Evolutionary conservation across 1,284 basidiomycete genomes (phyloP).

Genomic region (Lentinula novae-zelandiae): DNA sequence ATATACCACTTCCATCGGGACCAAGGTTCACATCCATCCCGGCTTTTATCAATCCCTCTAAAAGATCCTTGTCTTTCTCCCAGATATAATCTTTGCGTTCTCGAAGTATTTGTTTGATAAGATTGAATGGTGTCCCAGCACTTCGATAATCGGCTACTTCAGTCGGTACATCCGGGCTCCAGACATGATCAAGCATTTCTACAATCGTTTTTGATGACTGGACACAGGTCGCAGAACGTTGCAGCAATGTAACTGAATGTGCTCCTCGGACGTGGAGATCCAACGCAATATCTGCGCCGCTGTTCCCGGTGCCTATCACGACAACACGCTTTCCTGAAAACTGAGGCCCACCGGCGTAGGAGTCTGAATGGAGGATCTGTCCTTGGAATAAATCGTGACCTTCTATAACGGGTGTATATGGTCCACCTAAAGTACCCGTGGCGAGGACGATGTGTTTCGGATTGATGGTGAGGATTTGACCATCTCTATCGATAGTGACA

Average conservation of each 20-base stretch:
- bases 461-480: constrained; percentile 23
- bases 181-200: constrained; percentile 24
- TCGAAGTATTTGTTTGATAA: constrained; percentile 32
- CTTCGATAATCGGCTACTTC: constrained; percentile 44
- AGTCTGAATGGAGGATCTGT: constrained; percentile 25
- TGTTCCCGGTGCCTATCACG: constrained; percentile 38
- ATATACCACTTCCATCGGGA: constrained; percentile 25
- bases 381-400: constrained; percentile 29
- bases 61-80: constrained; percentile 28
- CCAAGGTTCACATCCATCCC: constrained; percentile 36
- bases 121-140: constrained; percentile 34
- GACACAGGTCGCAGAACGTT: constrained; percentile 35
- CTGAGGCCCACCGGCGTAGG: constrained; percentile 24
- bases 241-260: constrained; percentile 33
- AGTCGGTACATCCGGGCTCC: constrained; percentile 37
- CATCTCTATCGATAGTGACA: constrained; percentile 26
- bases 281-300: constrained; percentile 34
- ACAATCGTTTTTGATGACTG: constrained; percentile 27
- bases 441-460: constrained; percentile 36
- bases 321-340: constrained; percentile 33
- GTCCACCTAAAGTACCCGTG: constrained; percentile 31
- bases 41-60: constrained; percentile 30
- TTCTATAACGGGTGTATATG: constrained; percentile 25
- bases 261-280: constrained; percentile 30
- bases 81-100: constrained; percentile 21